phyloP scores from a whole-genome alignment of 2,329 filamentous ascomycete species.

The Nemania sp. region DNA sequence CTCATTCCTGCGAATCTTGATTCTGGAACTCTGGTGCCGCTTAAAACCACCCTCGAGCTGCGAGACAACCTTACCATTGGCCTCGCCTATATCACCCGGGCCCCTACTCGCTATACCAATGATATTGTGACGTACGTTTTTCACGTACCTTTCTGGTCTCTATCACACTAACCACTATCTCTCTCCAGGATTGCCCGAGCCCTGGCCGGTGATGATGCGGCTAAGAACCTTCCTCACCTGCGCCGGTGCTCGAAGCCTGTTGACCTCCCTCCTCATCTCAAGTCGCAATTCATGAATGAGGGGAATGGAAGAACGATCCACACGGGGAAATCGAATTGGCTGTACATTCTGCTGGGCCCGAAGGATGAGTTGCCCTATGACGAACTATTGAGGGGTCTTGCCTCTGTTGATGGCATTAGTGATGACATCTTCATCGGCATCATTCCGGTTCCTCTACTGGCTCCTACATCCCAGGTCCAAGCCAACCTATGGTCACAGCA shows the following conservation, averaged over 20 bases:
- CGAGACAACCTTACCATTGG: slow-evolving; percentile 69
- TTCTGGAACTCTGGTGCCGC: slow-evolving; percentile 62
- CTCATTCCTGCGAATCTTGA: slow-evolving; percentile 50
- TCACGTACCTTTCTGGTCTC: slow-evolving; percentile 12
- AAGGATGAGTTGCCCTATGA: slow-evolving; percentile 64
- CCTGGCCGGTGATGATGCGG: slow-evolving; percentile 69
- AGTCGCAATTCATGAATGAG: slow-evolving; percentile 71
- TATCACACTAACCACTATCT: slow-evolving; percentile 20
- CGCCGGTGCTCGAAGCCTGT: slow-evolving; percentile 79
- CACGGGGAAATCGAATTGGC: slow-evolving; percentile 70
- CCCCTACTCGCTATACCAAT: slow-evolving; percentile 78
- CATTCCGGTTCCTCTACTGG: slow-evolving; percentile 76
- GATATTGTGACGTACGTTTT: slow-evolving; percentile 75
- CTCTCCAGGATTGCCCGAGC: slow-evolving; percentile 62
- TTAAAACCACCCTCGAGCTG: slow-evolving; percentile 74
- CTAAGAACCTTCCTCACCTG: slow-evolving; percentile 76
- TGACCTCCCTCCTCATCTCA: slow-evolving; percentile 75
- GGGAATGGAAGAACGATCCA: slow-evolving; percentile 68
- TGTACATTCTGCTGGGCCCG: slow-evolving; percentile 68
- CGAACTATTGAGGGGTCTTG: slow-evolving; percentile 63
- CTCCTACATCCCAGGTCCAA: slow-evolving; percentile 81
- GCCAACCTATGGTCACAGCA: slow-evolving; percentile 78
- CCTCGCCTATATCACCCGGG: slow-evolving; percentile 76
- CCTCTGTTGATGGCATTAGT: slow-evolving; percentile 63
- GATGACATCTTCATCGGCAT: slow-evolving; percentile 68